Base-by-base conservation (phyloP, 1,284 basidiomycete genomes). In the Agaricales sp. region DNA sequence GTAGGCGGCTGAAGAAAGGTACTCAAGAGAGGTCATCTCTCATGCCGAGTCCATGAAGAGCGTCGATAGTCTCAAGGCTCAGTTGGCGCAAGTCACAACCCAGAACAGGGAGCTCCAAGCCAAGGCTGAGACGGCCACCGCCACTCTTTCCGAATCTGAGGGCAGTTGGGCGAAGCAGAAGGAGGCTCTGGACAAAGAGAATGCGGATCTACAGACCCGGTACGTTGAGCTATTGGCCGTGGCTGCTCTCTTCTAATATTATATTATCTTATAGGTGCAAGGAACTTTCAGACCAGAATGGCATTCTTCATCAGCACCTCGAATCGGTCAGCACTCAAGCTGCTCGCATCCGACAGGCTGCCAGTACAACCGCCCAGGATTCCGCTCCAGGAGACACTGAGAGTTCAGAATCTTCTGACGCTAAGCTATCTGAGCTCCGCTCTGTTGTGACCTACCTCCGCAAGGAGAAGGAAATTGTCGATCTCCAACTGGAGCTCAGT, bases 391-490 rank as follows among this genome's bases (percentile, higher is more conserved):
- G 58, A 2, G 77, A 75, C 25, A 64, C 55, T 4, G 77, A 77
- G n/a, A 56, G 60, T 8, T 49, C 65, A 3, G 75, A 71, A 14
- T 75, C 80, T 53, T 54, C 64, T 11, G 81, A 84, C 53, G 72
- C 70, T 2, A 82, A 84, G 58, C 54, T 85, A 13, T 70, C 80
- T 0, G 87, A 91, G 57, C 68, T 94, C 14, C 85, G 85, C 41
- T 80, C 84, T 26, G 85, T 95, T 16, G 83, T 94, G 44, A 74
- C 81, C 1, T 92, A 88, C 63, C 68, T 94, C 25, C 79, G 91
- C 22, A 87, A 87, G 58, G 91, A 94, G 68, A 92, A 93, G 66
- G 89, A 93, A 61, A 89, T 93, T 50, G 83, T 88, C 38, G 90
- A 93, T 54, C 74, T 93, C 30, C 88, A 94, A 58, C 74, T 91